These are phyloP conservation scores for Candida ulmi DNA, from an alignment of 805 yeast genomes.

Conservation along the genomic window DNA sequence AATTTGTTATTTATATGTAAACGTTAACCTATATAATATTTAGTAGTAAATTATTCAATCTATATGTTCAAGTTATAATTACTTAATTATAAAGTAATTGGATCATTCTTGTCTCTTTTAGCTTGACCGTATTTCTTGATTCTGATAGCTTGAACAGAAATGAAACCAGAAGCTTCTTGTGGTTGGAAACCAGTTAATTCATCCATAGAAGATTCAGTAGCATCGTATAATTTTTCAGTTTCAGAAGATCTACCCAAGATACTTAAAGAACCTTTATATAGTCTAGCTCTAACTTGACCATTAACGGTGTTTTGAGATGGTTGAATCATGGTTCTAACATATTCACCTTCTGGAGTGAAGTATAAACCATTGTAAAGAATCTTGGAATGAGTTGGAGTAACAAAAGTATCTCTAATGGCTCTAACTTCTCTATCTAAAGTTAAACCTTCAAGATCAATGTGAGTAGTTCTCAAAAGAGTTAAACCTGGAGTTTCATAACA, in stretches of 20 bases:
- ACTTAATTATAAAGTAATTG: slow-evolving; percentile 28
- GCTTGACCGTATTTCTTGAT: slow-evolving; percentile 97
- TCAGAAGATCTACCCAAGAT: slow-evolving; percentile 92
- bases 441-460: slow-evolving; percentile 94
- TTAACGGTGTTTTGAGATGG: slow-evolving; percentile 95
- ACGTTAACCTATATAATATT: background rate
- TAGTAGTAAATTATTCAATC: background rate
- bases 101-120: slow-evolving; percentile 72
- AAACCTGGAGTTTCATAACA: slow-evolving; percentile 99
- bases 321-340: slow-evolving; percentile 84
- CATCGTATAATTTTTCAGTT: slow-evolving; percentile 95
- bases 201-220: slow-evolving; percentile 98
- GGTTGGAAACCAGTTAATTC: slow-evolving; percentile 98
- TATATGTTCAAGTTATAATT: no score
- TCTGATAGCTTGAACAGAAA: slow-evolving; percentile 97
- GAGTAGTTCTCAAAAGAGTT: slow-evolving; percentile 88
- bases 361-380: slow-evolving; percentile 95
- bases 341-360: slow-evolving; percentile 98
- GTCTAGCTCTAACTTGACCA: slow-evolving; percentile 90
- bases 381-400: slow-evolving; percentile 86
- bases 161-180: slow-evolving; percentile 94
- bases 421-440: slow-evolving; percentile 97
- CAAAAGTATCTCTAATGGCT: slow-evolving; percentile 93
- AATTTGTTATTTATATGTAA: no score
- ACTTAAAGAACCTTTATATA: slow-evolving; percentile 83